Base-by-base conservation (phyloP, 371 early-diverging fungal species). In the Conidiobolus incongruus region DNA sequence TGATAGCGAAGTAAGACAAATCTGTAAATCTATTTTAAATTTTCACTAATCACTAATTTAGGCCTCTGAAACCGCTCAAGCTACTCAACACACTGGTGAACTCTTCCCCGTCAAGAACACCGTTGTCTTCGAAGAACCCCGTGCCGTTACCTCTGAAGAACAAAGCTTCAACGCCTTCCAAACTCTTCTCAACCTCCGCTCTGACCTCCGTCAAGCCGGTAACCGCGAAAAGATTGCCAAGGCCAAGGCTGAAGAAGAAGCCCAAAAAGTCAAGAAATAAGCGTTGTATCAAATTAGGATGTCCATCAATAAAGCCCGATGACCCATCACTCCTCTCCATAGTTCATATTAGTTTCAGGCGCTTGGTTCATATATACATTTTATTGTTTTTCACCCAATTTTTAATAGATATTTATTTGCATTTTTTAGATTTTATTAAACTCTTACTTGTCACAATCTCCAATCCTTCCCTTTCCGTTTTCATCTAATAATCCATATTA, bases 151-250 rank as follows among this genome's bases (percentile, higher is more conserved):
- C 47, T 77, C 67, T 45, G 81, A 83, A 49, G 86, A 86, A 69
- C 81, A 83, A 71, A 62, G 65, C 51, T 58, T 57, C 55, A 62
- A 64, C 44, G 87, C 89, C 46, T 95, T 68, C 75, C 68, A 66
- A 58, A 72, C 75, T 55, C 82, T 91, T 60, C 84, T 90, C 68
- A 75, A 75, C 62, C 87, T 88, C 54, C 83, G 83, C 52, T 74
- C 81, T 47, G 76, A 69, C 63, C 64, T 68, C 54, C 79, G 81
- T 53, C 68, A 69, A 53, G 71, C 70, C 62, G 96, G 94, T 59
- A 67, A 70, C 47, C 78, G 88, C 52, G 85, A 78, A 54, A 75
- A 72, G 61, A 78, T 72, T 66, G 70, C 68, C 52, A 74, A 72
- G 60, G 69, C 66, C 46, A 68, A 73, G 70, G 82, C 74, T 62